These are phyloP conservation scores for Alternaria panax DNA, from an alignment of 2,329 filamentous ascomycete species.

Conservation along the genomic window DNA sequence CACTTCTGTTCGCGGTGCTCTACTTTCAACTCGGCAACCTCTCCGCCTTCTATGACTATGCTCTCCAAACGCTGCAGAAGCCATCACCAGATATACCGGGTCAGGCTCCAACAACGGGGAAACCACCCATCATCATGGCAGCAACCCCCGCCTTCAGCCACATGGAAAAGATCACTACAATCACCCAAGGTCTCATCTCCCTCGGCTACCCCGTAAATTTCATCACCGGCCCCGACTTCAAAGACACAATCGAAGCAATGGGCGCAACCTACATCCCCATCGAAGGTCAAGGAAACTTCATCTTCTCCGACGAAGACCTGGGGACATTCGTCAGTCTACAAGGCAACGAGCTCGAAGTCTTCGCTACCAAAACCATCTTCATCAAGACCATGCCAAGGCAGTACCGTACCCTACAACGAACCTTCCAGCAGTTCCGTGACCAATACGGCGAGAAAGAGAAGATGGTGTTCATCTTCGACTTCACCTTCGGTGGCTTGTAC, in stretches of 20 bases:
- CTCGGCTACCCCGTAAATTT: constrained; percentile 54
- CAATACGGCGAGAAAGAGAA: constrained; percentile 43
- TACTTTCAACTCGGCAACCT: constrained; percentile 1
- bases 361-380: constrained; percentile 48
- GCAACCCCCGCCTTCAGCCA: constrained; percentile 27
- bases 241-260: constrained; percentile 37
- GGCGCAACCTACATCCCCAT: constrained; percentile 13
- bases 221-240: constrained; percentile 50
- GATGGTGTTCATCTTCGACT: constrained; percentile 56
- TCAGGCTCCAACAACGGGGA: background rate
- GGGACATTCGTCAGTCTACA: constrained; percentile 34
- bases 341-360: constrained; percentile 38
- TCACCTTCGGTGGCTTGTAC: constrained; percentile 47
- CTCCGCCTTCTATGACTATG: background rate
- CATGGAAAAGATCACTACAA: constrained; percentile 31
- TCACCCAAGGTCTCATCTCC: constrained; percentile 49
- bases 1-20: background rate
- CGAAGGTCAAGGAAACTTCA: constrained; percentile 12
- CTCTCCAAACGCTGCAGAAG: background rate
- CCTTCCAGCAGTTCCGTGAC: constrained; percentile 38
- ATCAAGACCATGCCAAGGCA: constrained; percentile 44
- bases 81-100: background rate
- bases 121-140: constrained; percentile 30
- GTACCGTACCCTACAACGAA: constrained; percentile 43
- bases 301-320: constrained; percentile 19